These are phyloP conservation scores for Xylaria sp. DNA, from an alignment of 2,329 filamentous ascomycete genomes.

Conservation along the genomic window DNA sequence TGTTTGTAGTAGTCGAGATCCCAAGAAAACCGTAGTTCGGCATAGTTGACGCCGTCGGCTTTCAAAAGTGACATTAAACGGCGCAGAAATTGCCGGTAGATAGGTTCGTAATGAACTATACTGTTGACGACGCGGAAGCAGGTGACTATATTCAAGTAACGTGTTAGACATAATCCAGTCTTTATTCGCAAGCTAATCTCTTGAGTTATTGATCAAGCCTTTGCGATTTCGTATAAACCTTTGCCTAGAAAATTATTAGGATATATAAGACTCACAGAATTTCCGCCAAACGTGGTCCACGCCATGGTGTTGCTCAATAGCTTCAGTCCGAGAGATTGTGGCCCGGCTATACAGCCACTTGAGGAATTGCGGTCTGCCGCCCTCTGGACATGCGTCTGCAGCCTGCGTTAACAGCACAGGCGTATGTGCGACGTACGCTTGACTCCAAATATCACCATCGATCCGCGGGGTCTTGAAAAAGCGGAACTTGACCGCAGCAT, in stretches of 20 bases:
- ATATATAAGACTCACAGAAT: conserved; percentile 60
- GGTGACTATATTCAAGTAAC: conserved; percentile 12
- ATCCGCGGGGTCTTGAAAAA: conserved; percentile 56
- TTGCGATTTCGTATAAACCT: neutral
- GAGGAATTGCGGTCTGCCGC: conserved; percentile 74
- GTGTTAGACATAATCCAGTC: conserved; percentile 1
- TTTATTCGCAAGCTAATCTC: neutral
- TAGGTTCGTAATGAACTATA: conserved; percentile 87
- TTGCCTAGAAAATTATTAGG: neutral
- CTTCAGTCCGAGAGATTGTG: conserved; percentile 74
- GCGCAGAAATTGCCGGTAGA: conserved; percentile 78
- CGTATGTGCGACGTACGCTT: conserved; percentile 63
- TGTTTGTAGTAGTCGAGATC: conserved; percentile 70
- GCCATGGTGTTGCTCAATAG: conserved; percentile 80
- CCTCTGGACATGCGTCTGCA: conserved; percentile 76
- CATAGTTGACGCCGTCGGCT: conserved; percentile 84
- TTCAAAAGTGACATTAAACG: conserved; percentile 73
- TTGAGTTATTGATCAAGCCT: neutral
- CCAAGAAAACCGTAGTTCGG: conserved; percentile 80
- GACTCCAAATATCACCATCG: conserved; percentile 66
- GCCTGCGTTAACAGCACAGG: conserved; percentile 65
- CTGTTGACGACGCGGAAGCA: conserved; percentile 76
- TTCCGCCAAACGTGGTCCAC: conserved; percentile 85
- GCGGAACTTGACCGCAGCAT: conserved; percentile 65
- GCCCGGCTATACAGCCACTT: conserved; percentile 77